phyloP scores from a whole-genome alignment of 192 early-diverging fungal species.

The Thoreauomyces humboldtii region DNA sequence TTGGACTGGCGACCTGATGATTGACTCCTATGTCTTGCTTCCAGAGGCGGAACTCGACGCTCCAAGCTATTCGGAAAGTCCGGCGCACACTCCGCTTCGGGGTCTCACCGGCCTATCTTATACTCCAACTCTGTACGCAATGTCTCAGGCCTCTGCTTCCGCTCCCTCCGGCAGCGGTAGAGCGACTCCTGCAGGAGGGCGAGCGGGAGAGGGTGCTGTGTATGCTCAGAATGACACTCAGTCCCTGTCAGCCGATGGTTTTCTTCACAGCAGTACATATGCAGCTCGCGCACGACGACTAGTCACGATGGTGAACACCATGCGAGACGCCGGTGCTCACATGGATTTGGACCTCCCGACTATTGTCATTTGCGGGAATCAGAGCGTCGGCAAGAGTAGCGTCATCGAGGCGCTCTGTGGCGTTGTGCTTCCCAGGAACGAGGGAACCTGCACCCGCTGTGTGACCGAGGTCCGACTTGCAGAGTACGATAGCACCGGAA shows the following conservation, averaged over 20 bases:
- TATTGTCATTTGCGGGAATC: slow-evolving; percentile 56
- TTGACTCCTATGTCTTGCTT: not conserved
- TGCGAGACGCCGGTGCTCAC: slow-evolving; percentile 45
- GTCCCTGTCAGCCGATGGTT: slow-evolving; percentile 19
- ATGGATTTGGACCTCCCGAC: slow-evolving; percentile 55
- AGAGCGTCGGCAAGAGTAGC: slow-evolving; percentile 52
- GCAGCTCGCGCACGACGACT: slow-evolving; percentile 32
- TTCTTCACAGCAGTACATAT: slow-evolving; percentile 30
- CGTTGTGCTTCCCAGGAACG: slow-evolving; percentile 45
- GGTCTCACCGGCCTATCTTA: not conserved
- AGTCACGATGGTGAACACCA: slow-evolving; percentile 38
- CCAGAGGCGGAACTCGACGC: not conserved
- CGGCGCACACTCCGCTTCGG: not conserved
- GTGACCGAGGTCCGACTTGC: slow-evolving; percentile 53
- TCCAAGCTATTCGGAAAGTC: not conserved
- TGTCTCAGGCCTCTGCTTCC: not conserved
- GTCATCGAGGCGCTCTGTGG: slow-evolving; percentile 55
- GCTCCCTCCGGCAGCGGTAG: not conserved
- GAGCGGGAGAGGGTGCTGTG: not conserved
- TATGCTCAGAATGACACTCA: slow-evolving; percentile 20
- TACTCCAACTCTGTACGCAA: not conserved
- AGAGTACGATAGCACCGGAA: slow-evolving; percentile 12
- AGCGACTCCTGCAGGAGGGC: not conserved
- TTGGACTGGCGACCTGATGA: too few species aligned
- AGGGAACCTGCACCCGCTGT: slow-evolving; percentile 56